Percentiles rank a stretch among this genome's conserved stretches.
These are phyloP conservation scores for Micromonas pusilla DNA, from an alignment of 139 green algal genomes.

Conservation along the genomic window DNA sequence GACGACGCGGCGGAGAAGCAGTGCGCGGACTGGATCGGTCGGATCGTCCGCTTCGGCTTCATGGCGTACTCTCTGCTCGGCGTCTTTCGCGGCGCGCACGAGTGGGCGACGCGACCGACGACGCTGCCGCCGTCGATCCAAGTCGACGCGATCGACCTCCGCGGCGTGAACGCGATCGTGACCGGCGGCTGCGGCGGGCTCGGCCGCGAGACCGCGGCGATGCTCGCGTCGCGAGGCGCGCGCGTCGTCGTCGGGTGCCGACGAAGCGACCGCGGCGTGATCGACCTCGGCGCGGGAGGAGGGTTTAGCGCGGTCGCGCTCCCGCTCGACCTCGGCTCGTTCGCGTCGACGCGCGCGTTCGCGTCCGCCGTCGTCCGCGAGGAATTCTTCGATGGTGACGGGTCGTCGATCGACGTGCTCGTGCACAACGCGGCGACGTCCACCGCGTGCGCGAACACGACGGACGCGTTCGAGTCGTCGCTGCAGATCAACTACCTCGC, in stretches of 20 bases:
- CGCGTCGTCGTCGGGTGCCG: not conserved
- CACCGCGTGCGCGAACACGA: not conserved
- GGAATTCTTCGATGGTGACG: not conserved
- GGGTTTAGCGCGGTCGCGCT: not conserved
- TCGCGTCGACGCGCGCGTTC: not conserved
- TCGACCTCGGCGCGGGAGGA: not conserved
- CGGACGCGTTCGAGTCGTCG: not conserved
- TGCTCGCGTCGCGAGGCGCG: not conserved
- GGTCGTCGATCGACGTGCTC: not conserved
- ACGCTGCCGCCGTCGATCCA: not conserved
- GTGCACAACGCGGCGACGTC: not conserved
- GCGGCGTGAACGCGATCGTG: not conserved
- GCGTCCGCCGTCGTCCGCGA: not conserved
- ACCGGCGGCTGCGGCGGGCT: not conserved
- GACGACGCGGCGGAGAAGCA: not conserved
- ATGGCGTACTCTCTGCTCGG: not conserved
- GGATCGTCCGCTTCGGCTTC: not conserved
- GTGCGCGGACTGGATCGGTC: not conserved
- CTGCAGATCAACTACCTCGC: not conserved
- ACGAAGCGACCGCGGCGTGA: not conserved
- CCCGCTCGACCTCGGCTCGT: not conserved
- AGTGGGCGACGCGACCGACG: not conserved
- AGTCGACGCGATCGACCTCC: not conserved
- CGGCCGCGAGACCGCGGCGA: not conserved
- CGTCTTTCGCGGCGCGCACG: not conserved